phyloP scores from a whole-genome alignment of 2,329 filamentous ascomycete genomes.

The Phialocephala sp. region DNA sequence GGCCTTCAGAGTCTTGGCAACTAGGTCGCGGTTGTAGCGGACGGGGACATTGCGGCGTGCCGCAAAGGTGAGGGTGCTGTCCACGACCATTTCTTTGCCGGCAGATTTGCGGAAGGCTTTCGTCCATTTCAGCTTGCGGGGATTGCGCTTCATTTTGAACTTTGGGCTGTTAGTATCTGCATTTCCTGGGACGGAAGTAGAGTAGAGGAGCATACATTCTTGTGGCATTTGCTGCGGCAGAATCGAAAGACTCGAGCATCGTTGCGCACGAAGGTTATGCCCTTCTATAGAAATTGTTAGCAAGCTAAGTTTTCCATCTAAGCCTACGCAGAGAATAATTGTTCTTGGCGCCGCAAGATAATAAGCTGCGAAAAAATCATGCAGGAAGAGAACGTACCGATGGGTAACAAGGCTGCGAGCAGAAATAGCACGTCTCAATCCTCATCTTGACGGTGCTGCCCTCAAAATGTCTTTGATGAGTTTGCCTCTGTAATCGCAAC shows the following conservation, averaged over 20 bases:
- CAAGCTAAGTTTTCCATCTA: neutral
- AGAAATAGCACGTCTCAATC: constrained; percentile 73
- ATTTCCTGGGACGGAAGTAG: neutral
- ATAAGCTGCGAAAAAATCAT: neutral
- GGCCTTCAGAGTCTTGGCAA: constrained; percentile 84
- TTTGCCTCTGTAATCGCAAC: constrained; percentile 1
- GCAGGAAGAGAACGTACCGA: constrained; percentile 39
- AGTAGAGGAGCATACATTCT: constrained; percentile 34
- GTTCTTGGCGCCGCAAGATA: neutral
- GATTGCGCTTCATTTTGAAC: constrained; percentile 99
- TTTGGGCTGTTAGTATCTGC: constrained; percentile 39
- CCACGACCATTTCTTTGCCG: constrained; percentile 89
- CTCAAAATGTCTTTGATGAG: constrained; percentile 3
- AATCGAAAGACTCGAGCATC: constrained; percentile 60
- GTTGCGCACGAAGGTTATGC: constrained; percentile 51
- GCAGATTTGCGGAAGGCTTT: constrained; percentile 87
- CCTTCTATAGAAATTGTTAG: constrained; percentile 47
- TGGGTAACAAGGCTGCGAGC: constrained; percentile 70
- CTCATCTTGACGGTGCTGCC: constrained; percentile 43
- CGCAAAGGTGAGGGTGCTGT: constrained; percentile 90
- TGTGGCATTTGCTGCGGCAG: constrained; percentile 58
- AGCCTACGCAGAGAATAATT: neutral
- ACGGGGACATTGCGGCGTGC: constrained; percentile 92
- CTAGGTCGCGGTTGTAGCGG: constrained; percentile 93
- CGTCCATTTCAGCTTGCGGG: constrained; percentile 95